Evolutionary conservation across 2,329 filamentous ascomycete genomes (phyloP).

Genomic region (Sporothrix dimorphospora): DNA sequence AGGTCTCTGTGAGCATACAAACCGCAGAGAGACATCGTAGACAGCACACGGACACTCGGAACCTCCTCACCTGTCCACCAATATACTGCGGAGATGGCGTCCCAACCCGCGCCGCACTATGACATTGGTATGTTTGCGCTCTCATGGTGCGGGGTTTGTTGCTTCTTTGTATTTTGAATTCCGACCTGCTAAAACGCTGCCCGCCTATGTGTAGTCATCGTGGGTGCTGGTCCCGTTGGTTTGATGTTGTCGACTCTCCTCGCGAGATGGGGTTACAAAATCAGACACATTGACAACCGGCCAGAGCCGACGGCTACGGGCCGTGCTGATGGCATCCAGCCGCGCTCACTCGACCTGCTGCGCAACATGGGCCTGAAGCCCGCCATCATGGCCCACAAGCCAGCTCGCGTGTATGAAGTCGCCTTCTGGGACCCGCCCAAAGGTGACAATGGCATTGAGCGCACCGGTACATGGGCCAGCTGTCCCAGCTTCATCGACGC

Average conservation of each 20-base stretch:
- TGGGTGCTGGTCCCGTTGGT: conserved; percentile 87
- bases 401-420: conserved; percentile 81
- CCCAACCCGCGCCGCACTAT: conserved; percentile 24
- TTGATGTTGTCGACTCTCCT: conserved; percentile 86
- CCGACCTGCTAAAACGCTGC: neutral
- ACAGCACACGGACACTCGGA: neutral
- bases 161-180: neutral
- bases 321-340: conserved; percentile 89
- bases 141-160: neutral
- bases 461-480: conserved; percentile 79
- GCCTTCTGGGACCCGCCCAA: conserved; percentile 71
- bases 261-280: conserved; percentile 89
- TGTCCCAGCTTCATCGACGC: conserved; percentile 83
- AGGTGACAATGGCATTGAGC: conserved; percentile 60
- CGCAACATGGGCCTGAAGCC: conserved; percentile 89
- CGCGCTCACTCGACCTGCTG: conserved; percentile 81
- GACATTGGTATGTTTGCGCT: conserved; percentile 28
- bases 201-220: conserved; percentile 64
- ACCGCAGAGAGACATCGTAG: neutral
- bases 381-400: conserved; percentile 82
- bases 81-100: neutral
- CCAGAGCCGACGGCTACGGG: conserved; percentile 82
- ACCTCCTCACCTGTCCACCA: neutral
- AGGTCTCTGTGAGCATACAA: neutral
- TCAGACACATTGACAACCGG: conserved; percentile 93